Base-by-base conservation (phyloP, 2,329 filamentous ascomycete species). In the Xylariaceae sp. region DNA sequence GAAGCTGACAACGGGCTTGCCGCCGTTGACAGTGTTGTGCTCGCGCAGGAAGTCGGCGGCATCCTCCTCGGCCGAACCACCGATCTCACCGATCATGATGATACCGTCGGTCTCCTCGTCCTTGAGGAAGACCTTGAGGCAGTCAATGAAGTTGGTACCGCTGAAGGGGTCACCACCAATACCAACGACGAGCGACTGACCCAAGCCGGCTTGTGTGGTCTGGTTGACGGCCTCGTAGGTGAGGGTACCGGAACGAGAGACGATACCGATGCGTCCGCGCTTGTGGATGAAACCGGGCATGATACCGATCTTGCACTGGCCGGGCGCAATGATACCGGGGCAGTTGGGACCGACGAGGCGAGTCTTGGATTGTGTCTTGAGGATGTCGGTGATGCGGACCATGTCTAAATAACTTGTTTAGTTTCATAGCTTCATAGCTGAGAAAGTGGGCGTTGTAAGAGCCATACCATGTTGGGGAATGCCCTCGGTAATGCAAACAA, bases 201-300 rank as follows among this genome's bases (percentile, higher is more conserved):
- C 94, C 61, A 99, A 89, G 65, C 94, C 94, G 70, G 92, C 88
- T 82, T 94, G 90, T 68, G 94, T 97, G 73, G 94, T 99, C 82
- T 99, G 94, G 85, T 97, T 97, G 79, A 99, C 94, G 74, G 94
- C 94, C 82, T 99, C 94, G 82, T 99, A 99, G 73, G 94, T 99
- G 66, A 99, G 87, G 69, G 94, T 99, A 73, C 94, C 94, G 73
- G 94, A 97, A 72, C 94, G 90, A 71, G 92, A 97, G 78, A 99
- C 94, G 77, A 99, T 97, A 74, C 94, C 94, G 74, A 99, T 92
- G 76, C 94, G 92, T 71, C 94, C 94, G 78, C 92, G 91, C 86
- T 97, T 97, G 87, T 99, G 94, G 81, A 99, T 97, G 84, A 97
- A 97, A 72, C 94, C 94, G 66, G 94, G 91, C 94, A 99, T 97